Base-by-base conservation (phyloP, 2,329 filamentous ascomycete genomes). In the Colletotrichum tropicale region DNA sequence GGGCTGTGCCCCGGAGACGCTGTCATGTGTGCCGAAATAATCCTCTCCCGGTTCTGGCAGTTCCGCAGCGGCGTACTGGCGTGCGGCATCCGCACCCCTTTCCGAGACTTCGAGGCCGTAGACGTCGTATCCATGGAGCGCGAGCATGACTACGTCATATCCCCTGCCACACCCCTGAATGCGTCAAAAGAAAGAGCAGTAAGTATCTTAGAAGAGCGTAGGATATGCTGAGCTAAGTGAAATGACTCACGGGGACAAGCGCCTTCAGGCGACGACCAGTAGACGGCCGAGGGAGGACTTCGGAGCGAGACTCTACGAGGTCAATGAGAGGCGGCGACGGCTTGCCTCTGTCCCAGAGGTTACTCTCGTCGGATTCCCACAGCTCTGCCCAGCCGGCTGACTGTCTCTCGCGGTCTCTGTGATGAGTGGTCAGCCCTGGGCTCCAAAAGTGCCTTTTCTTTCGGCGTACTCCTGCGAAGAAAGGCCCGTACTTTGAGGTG, bases 401-500 rank as follows among this genome's bases (percentile, higher is more conserved):
- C 52, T 56, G 52, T 21, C 9, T 21, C 4, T 24, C 52, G 6
- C 52, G 52, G 1, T 43, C 5, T n/a, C 38, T 43, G 38, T 10
- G 16, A n/a, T n/a, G 0, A n/a, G 1, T 43, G 0, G 3, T 43
- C 18, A 43, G 18, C 38, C 16, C 38, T 43, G n/a, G n/a, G n/a
- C n/a, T n/a, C n/a, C n/a, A n/a, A n/a, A n/a, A n/a, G n/a, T n/a
- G n/a, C n/a, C n/a, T n/a, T n/a, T n/a, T n/a, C n/a, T 3, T 36
- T 7, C 34, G 34, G 34, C 16, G 1, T 0, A 36, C 16, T 2
- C 0, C 36, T 38, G 36, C 36, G 4, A 38, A 38, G 13, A 38
- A 2, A 3, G 36, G 16, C 16, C 36, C 36, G 0, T 5, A 43
- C 38, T 5, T 43, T n/a, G 38, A 43, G 8, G 8, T 43, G 38